These are phyloP conservation scores for Epichloe scottii DNA, from an alignment of 2,329 filamentous ascomycete species.

Conservation along the genomic window DNA sequence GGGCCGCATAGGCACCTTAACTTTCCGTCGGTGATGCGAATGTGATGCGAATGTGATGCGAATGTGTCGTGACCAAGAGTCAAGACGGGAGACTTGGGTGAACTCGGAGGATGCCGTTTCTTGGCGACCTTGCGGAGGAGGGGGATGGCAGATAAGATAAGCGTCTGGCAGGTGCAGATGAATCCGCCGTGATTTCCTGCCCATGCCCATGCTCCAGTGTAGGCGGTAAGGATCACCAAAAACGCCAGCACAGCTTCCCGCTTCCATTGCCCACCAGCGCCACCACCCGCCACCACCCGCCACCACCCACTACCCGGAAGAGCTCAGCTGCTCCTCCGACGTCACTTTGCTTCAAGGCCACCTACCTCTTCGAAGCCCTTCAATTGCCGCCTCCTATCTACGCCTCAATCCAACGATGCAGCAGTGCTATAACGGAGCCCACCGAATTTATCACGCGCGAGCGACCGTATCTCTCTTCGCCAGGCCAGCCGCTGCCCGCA, in stretches of 20 bases:
- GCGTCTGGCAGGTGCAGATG: no score
- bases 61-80: neutral
- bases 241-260: no score
- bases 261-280: no score
- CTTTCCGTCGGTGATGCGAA: neutral
- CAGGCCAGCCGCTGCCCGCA: constrained; percentile 11
- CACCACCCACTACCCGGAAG: neutral
- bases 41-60: no score
- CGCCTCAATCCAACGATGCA: constrained; percentile 7
- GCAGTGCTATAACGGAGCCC: constrained; percentile 2
- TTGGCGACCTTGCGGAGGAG: neutral
- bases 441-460: constrained; percentile 6
- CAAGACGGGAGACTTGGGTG: neutral
- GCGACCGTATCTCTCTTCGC: constrained; percentile 3
- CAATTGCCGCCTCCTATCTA: neutral
- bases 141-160: neutral
- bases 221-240: no score
- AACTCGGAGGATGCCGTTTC: neutral
- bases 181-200: no score
- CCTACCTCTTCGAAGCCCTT: constrained; percentile 2
- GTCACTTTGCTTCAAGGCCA: constrained; percentile 4
- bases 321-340: constrained; percentile 3
- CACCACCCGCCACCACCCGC: neutral
- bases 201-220: no score
- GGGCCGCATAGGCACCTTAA: constrained; percentile 6